These are phyloP conservation scores for Myxozyma vanderwaltii DNA, from an alignment of 805 yeast species.

Conservation along the genomic window DNA sequence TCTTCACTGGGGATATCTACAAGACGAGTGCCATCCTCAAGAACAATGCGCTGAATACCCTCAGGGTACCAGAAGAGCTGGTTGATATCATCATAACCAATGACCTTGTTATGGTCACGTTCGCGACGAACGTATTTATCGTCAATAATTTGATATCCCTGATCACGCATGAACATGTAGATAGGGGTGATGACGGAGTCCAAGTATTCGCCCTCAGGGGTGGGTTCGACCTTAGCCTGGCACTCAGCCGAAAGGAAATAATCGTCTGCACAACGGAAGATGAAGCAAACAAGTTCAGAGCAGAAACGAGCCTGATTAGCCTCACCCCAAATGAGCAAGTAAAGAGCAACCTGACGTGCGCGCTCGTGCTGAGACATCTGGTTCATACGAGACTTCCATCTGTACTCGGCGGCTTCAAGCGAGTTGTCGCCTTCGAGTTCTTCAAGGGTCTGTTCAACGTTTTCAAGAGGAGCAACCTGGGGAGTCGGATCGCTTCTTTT, in stretches of 20 bases:
- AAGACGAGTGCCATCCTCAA: conserved; percentile 89
- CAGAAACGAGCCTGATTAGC: conserved; percentile 89
- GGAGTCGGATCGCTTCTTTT: conserved; percentile 45
- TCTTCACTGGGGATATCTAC: conserved; percentile 88
- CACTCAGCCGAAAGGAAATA: conserved; percentile 86
- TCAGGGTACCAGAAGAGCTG: conserved; percentile 99
- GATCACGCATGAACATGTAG: conserved; percentile 66
- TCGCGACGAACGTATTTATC: conserved; percentile 64
- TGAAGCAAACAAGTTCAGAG: conserved; percentile 85
- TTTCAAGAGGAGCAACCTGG: conserved; percentile 53
- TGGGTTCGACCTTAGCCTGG: conserved; percentile 61
- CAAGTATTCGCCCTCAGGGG: conserved; percentile 71
- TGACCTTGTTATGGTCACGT: conserved; percentile 63
- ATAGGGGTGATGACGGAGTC: conserved; percentile 92
- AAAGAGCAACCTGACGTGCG: conserved; percentile 65
- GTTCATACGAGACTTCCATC: conserved; percentile 72
- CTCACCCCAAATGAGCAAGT: conserved; percentile 73
- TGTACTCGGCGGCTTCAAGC: conserved; percentile 76
- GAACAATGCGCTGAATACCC: conserved; percentile 89
- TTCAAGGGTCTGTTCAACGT: conserved; percentile 60
- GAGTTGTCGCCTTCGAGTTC: conserved; percentile 69
- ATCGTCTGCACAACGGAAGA: conserved; percentile 92
- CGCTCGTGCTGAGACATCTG: conserved; percentile 56
- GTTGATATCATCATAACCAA: conserved; percentile 94
- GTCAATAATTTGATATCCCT: conserved; percentile 60